Conservation (phyloP, 2,329 filamentous ascomycete species). For the Curvularia sp. region DNA sequence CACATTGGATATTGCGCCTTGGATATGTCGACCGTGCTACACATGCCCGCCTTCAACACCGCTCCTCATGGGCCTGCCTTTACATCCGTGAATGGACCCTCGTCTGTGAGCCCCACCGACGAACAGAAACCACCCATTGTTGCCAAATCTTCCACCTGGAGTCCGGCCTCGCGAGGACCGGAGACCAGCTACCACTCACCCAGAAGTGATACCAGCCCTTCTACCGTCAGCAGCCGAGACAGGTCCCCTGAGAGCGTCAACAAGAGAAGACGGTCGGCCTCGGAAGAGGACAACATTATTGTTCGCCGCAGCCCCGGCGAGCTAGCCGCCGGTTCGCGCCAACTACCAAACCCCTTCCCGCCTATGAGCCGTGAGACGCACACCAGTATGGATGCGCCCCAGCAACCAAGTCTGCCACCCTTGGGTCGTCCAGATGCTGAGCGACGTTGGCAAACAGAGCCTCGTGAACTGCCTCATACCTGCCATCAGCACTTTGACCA, state of each 20-base stretch:
- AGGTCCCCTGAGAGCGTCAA: conserved; percentile 52
- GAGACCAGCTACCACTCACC: conserved; percentile 33
- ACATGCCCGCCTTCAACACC: conserved; percentile 39
- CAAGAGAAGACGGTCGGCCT: conserved; percentile 72
- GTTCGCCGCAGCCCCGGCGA: conserved; percentile 49
- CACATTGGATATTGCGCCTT: conserved; percentile 5
- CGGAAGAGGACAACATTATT: conserved; percentile 52
- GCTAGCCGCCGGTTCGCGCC: conserved; percentile 47
- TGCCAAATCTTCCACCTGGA: conserved; percentile 29
- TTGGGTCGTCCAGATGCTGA: conserved; percentile 38
- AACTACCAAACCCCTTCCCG: conserved; percentile 44
- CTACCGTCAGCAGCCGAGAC: conserved; percentile 29
- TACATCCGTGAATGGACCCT: conserved; percentile 48
- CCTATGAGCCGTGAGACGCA: conserved; percentile 49
- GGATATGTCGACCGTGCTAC: conserved; percentile 47
- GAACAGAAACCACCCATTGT: conserved; percentile 32
- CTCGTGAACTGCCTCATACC: conserved; percentile 33
- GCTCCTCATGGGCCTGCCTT: conserved; percentile 46
- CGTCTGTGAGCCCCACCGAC: conserved; percentile 38
- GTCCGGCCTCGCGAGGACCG: conserved; percentile 20
- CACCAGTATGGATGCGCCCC: conserved; percentile 34
- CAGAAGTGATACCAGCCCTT: conserved; percentile 31
- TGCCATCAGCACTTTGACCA: conserved; percentile 37
- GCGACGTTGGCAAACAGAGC: conserved; percentile 41
- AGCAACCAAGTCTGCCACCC: conserved; percentile 37